A percentile compares a stretch with the other conserved stretches of the same genome.
These are phyloP conservation scores for Prunella vulgaris DNA, from an alignment of 257 asterid genomes.

Conservation along the genomic window DNA sequence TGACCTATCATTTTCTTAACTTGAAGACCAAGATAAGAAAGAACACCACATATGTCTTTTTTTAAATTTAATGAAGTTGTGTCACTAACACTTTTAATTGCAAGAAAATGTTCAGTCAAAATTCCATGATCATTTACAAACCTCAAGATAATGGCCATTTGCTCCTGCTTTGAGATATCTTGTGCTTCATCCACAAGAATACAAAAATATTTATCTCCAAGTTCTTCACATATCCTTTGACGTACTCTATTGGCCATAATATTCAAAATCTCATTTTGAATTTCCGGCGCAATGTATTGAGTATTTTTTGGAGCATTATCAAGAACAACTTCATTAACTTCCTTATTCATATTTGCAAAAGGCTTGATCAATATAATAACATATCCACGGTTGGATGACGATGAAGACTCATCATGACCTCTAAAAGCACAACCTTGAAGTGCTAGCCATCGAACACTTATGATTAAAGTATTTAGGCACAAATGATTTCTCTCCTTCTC, in stretches of 20 bases:
- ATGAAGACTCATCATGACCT: background rate
- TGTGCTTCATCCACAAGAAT: background rate
- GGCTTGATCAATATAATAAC: background rate
- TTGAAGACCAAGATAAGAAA: too few species aligned
- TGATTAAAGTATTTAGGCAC: background rate
- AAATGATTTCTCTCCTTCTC: background rate
- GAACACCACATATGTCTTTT: too few species aligned
- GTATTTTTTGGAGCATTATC: background rate
- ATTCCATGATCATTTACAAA: background rate
- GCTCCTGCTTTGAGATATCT: background rate
- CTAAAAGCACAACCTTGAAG: slow-evolving; percentile 1
- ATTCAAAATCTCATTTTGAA: background rate
- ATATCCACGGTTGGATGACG: background rate
- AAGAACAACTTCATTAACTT: background rate
- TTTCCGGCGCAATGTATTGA: background rate
- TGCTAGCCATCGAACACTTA: background rate
- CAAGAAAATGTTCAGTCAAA: too few species aligned
- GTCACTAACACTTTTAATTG: too few species aligned
- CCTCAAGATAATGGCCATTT: background rate
- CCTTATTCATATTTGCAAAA: background rate
- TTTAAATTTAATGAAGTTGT: too few species aligned
- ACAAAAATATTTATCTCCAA: too few species aligned
- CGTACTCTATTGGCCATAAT: background rate
- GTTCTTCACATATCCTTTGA: too few species aligned
- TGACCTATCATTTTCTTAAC: too few species aligned